Base-by-base conservation (phyloP, 2,329 filamentous ascomycete genomes). In the Colletotrichum orbiculare region DNA sequence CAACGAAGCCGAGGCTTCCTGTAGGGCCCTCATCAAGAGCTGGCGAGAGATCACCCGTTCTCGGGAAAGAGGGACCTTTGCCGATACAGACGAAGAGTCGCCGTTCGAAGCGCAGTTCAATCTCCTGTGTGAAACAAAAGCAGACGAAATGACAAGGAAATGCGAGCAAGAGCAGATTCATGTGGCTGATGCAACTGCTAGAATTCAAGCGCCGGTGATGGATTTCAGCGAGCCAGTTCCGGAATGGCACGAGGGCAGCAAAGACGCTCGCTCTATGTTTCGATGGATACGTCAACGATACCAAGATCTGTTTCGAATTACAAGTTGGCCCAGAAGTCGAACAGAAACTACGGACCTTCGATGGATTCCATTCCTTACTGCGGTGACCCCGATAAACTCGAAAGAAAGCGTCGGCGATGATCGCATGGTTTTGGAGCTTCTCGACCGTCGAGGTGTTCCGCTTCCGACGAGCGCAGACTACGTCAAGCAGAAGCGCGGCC, bases 151-250 rank as follows among this genome's bases (percentile, higher is more conserved):
- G 66, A 17, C 55, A n/a, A 6, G 52, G 62, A 13, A 46, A 71
- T 6, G 42, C 2, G 72, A 73, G 41, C 71, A 75, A 59, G 77
- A 80, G 45, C 67, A 68, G 11, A 49, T 76, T 1, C 66, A 74
- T 25, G 62, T 69, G 17, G 48, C 64, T 6, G 70, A 74, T 13
- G 69, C 72, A 4, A 60, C 71, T 1, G 63, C 74, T 6, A 70
- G 75, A 34, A 46, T 78, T 17, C 63, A 69, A 2, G 69, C 76
- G 45, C 76, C 76, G 6, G 41, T 60, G 8, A 49, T 77, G 33
- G 66, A 73, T 37, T 77, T 76, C 43, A 64, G 65, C 2, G 68
- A 69, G 25, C 61, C 71, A 12, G 47, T 60, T 6, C 68, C 71
- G 1, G 64, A 67, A 41, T 78, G 76, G 76, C 33, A 15, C 1